Evolutionary conservation across 768 basidiomycete genomes (phyloP).

Genomic region (Termitomyces titanicus): DNA sequence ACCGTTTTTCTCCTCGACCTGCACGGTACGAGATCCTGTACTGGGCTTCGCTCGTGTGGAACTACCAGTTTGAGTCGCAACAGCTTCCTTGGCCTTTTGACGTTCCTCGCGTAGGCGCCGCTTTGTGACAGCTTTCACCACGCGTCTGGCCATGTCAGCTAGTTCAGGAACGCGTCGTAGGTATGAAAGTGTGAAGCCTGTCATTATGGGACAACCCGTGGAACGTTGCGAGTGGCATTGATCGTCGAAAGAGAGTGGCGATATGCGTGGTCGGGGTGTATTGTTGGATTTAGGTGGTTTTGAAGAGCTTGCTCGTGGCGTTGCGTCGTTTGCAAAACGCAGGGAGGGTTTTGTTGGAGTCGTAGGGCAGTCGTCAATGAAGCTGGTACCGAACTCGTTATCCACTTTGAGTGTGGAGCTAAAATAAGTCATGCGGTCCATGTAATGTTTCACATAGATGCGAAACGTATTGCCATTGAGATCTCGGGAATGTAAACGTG

Average conservation of each 20-base stretch:
- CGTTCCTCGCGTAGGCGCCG: constrained; percentile 48
- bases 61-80: neutral
- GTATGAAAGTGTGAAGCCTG: constrained; percentile 70
- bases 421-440: constrained; percentile 50
- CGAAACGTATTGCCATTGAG: constrained; percentile 71
- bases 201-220: constrained; percentile 8
- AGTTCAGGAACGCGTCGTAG: constrained; percentile 77
- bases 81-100: constrained; percentile 35
- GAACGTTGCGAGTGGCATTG: neutral
- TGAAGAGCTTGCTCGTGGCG: constrained; percentile 20
- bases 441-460: constrained; percentile 75
- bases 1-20: constrained; percentile 23
- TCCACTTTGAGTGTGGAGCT: constrained; percentile 4
- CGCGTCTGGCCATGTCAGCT: constrained; percentile 55
- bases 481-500: constrained; percentile 60
- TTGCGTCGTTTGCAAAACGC: constrained; percentile 13
- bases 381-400: constrained; percentile 7
- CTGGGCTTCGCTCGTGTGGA: neutral
- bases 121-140: constrained; percentile 58
- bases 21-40: neutral
- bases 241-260: constrained; percentile 7
- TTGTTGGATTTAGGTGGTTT: neutral
- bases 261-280: constrained; percentile 25
- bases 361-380: neutral
- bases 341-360: constrained; percentile 8